Percentiles rank a stretch among this genome's conserved stretches.
Evolutionary conservation across 768 basidiomycete species (phyloP).

Genomic region (Rhizopogon vulgaris): DNA sequence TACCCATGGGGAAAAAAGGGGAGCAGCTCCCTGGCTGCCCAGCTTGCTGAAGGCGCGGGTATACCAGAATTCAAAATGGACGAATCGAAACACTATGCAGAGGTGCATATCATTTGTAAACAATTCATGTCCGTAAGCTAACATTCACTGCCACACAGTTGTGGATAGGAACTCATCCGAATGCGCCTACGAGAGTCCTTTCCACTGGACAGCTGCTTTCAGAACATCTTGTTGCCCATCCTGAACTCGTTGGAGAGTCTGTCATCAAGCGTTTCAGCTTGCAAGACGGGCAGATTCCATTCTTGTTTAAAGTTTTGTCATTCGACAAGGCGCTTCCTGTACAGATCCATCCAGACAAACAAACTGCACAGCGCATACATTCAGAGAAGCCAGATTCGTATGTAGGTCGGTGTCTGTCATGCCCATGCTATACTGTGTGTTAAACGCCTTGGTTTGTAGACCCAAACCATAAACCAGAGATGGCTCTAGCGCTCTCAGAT

Average conservation of each 20-base stretch:
- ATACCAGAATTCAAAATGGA: slow-evolving; percentile 33
- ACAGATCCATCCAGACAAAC: slow-evolving; percentile 53
- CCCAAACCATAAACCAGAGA: slow-evolving; percentile 55
- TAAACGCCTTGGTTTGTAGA: slow-evolving; percentile 28
- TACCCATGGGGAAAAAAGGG: slow-evolving; percentile 55
- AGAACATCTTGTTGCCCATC: slow-evolving; percentile 29
- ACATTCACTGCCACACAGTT: slow-evolving; percentile 26
- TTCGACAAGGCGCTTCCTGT: slow-evolving; percentile 51
- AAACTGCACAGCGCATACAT: slow-evolving; percentile 37
- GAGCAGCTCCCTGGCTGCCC: slow-evolving; percentile 39
- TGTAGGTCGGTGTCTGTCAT: neutral
- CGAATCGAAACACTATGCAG: slow-evolving; percentile 45
- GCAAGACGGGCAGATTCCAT: slow-evolving; percentile 35
- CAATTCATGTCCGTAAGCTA: neutral
- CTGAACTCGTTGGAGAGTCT: slow-evolving; percentile 32
- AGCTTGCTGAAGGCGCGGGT: slow-evolving; percentile 28
- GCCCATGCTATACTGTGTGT: too few relatives aligned
- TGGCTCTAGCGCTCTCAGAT: slow-evolving; percentile 44
- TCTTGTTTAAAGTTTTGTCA: slow-evolving; percentile 52
- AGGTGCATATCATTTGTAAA: slow-evolving; percentile 28
- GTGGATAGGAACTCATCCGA: slow-evolving; percentile 61
- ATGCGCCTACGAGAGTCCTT: slow-evolving; percentile 33
- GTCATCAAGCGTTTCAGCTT: slow-evolving; percentile 18
- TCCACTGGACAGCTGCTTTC: slow-evolving; percentile 19
- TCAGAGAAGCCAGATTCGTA: slow-evolving; percentile 31